phyloP scores from a whole-genome alignment of 805 yeast species.

The Aciculoconidium aculeatum region DNA sequence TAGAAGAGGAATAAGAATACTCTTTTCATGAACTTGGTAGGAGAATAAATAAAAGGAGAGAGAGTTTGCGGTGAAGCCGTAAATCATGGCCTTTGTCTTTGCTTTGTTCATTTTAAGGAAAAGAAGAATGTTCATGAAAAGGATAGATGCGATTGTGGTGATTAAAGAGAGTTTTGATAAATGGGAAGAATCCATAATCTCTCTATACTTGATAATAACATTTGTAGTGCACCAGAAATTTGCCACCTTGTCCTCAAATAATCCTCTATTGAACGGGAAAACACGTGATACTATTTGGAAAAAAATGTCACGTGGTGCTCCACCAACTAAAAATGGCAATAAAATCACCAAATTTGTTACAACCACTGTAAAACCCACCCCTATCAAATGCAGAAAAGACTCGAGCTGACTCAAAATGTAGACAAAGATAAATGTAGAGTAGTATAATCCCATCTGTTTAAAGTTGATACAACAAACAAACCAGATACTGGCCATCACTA shows the following conservation, averaged over 20 bases:
- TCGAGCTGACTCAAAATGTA: constrained; percentile 54
- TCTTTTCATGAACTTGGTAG: constrained; percentile 94
- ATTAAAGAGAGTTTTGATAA: constrained; percentile 54
- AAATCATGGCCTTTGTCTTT: constrained; percentile 23
- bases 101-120: constrained; percentile 8
- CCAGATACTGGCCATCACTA: constrained; percentile 64
- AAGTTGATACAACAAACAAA: constrained; percentile 76
- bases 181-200: constrained; percentile 46
- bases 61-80: constrained; percentile 78
- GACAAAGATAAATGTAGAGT: constrained; percentile 82
- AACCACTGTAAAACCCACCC: constrained; percentile 61
- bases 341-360: constrained; percentile 46
- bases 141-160: constrained; percentile 40
- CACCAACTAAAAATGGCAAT: constrained; percentile 50
- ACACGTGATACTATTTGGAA: constrained; percentile 60
- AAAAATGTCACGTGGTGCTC: constrained; percentile 27
- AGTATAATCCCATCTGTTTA: constrained; percentile 94
- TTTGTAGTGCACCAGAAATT: constrained; percentile 97
- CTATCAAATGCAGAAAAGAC: constrained; percentile 49
- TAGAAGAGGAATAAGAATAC: constrained; percentile 79
- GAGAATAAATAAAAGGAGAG: constrained; percentile 87
- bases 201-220: constrained; percentile 63
- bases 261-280: constrained; percentile 89
- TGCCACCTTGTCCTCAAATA: constrained; percentile 96
- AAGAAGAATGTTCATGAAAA: constrained; percentile 17